These are phyloP conservation scores for Backusella parvicylindrica DNA, from an alignment of 192 early-diverging fungal genomes.

Conservation along the genomic window DNA sequence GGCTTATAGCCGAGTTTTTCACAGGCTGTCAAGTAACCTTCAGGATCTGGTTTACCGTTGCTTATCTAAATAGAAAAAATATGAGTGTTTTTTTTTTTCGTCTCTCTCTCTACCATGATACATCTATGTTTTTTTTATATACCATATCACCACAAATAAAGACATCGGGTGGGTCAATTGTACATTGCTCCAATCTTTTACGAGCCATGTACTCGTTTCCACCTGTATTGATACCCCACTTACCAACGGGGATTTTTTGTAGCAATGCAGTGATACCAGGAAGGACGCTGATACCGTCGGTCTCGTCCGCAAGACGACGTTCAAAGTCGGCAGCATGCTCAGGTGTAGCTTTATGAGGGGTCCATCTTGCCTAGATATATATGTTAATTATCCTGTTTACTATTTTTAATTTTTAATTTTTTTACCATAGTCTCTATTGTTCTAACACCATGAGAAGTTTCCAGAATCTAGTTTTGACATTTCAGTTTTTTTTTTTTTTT, in stretches of 20 bases:
- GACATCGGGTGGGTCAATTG: conserved; percentile 30
- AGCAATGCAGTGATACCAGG: conserved; percentile 39
- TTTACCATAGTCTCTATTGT: conserved; percentile 41
- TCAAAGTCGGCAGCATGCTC: conserved; percentile 20
- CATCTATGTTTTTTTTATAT: too few relatives aligned
- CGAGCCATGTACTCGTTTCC: conserved; percentile 42
- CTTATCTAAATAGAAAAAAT: background rate
- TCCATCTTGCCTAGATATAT: conserved; percentile 26
- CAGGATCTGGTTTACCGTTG: conserved; percentile 23
- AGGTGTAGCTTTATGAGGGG: conserved; percentile 29
- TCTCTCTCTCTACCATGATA: background rate
- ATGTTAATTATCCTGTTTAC: background rate
- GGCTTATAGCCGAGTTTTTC: conserved; percentile 27
- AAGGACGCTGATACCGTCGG: conserved; percentile 43
- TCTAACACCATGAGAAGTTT: conserved; percentile 46
- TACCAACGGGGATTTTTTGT: conserved; percentile 20
- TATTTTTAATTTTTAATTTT: conserved; percentile 8
- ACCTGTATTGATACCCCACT: conserved; percentile 44
- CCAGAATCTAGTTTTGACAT: conserved; percentile 27
- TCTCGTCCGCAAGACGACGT: conserved; percentile 22
- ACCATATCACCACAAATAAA: conserved; percentile 18
- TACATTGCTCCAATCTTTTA: conserved; percentile 37
- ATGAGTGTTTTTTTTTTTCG: background rate
- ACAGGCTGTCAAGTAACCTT: conserved; percentile 37
- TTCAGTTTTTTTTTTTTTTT: too few relatives aligned